Evolutionary conservation across 2,329 filamentous ascomycete species (phyloP), one percentile per base, ranked within the genome.

Genomic region (Claviceps digitariae): DNA sequence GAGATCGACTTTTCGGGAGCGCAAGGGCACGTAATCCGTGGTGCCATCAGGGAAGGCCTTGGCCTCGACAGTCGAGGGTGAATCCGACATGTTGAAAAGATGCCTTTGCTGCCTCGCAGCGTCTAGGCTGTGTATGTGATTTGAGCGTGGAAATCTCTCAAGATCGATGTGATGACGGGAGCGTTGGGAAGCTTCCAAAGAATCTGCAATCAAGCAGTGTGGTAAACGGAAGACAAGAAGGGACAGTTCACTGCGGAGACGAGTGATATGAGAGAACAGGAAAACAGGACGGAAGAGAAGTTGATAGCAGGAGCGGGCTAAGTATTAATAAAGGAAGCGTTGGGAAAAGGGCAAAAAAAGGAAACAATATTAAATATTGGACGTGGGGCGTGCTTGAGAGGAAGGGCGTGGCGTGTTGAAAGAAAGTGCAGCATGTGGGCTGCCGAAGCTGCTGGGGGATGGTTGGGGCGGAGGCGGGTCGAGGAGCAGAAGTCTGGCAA

Each of bases 11-110:
- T 71, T 74, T 31, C 57, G 56, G 52, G 61, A 63, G 49, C 75
- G 74, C 48, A 74, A 67, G 55, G 76, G 76, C 61, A 75, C 70
- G 66, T 78, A 77, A 60, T 80, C 77, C 57, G 71, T 74, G 50
- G 76, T 79, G 67, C 76, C 77, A 62, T 80, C 77, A 29, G 71
- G 67, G 57, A 74, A 70, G 63, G 69, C 66, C 56, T 69, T 65
- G 56, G 71, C 69, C 66, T 71, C 56, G 55, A 63, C 63, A 27
- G 49, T 31, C 50, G 52, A 43, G 25, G 52, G 27, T 49, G 54
- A 52, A 27, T 46, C 25, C 45, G 54, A 51, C 55, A 56, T 56
- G 23, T 50, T 43, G n/a, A 15, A 25, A 12, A 4, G 31, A 27
- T 47, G 40, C 21, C 13, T 23, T 43, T 21, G 25, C 43, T 31